Conservation (phyloP, 176 grass and related monocot genomes). For the Oryza punctata region DNA sequence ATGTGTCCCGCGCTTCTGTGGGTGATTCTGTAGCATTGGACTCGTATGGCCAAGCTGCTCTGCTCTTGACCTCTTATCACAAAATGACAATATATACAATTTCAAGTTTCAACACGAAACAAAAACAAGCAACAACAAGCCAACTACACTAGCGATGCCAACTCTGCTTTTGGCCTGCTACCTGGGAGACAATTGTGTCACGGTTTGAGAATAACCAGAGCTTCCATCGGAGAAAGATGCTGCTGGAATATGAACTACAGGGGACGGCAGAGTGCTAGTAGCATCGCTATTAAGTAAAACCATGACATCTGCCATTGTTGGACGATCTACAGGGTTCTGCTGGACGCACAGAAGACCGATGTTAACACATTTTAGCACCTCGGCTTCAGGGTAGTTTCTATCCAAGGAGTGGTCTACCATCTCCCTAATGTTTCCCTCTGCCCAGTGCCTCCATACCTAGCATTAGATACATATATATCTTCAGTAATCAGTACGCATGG, state of each 20-base stretch:
- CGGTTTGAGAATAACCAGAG: not conserved
- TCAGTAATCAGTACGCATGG: too few relatives aligned
- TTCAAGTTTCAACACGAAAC: not conserved
- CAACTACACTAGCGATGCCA: not conserved
- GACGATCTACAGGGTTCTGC: constrained; percentile 44
- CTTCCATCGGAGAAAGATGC: constrained; percentile 26
- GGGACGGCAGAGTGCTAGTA: constrained; percentile 3
- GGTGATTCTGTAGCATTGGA: too few relatives aligned
- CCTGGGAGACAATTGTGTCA: not conserved
- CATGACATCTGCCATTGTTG: constrained; percentile 42
- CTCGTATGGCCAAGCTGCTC: too few relatives aligned
- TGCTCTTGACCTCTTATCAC: too few relatives aligned
- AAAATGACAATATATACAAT: too few relatives aligned
- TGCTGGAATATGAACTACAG: not conserved
- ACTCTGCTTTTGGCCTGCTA: not conserved
- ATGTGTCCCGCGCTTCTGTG: too few relatives aligned
- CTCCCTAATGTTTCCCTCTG: constrained; percentile 33
- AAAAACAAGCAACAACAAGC: not conserved
- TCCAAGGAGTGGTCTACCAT: constrained; percentile 37
- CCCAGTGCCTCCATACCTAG: constrained; percentile 49
- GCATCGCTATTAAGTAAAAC: constrained; percentile 48
- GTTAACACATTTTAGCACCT: constrained; percentile 44
- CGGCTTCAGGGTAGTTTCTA: constrained; percentile 16
- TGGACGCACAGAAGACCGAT: constrained; percentile 61
- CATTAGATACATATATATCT: too few relatives aligned